Evolutionary conservation across 2,329 filamentous ascomycete species (phyloP).

Genomic region (Setomelanomma holmii): DNA sequence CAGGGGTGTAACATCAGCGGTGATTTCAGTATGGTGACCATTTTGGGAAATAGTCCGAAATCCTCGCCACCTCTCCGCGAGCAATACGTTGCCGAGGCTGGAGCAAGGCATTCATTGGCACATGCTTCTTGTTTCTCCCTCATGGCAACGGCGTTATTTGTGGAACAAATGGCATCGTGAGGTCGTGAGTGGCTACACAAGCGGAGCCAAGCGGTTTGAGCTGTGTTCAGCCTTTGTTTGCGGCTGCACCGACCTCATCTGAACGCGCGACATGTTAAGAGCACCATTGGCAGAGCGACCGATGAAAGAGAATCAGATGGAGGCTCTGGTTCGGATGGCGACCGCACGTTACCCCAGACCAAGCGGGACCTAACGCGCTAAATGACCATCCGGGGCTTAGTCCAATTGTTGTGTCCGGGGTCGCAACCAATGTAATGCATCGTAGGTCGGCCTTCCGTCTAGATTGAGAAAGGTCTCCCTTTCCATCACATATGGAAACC

Average conservation of each 20-base stretch:
- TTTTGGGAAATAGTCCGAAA: constrained; percentile 40
- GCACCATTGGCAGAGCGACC: constrained; percentile 15
- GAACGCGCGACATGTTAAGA: constrained; percentile 9
- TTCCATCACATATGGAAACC: constrained; percentile 15
- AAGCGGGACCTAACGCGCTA: constrained; percentile 4
- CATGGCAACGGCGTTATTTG: background rate
- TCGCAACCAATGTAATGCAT: constrained; percentile 22
- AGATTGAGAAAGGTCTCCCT: constrained; percentile 19
- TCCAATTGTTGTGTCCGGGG: background rate
- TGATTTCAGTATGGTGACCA: constrained; percentile 24
- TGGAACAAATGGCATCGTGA: constrained; percentile 12
- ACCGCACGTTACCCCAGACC: constrained; percentile 6
- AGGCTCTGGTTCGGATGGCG: constrained; percentile 8
- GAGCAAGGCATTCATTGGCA: constrained; percentile 20
- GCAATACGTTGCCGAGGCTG: constrained; percentile 28
- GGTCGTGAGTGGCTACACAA: constrained; percentile 17
- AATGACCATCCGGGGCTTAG: background rate
- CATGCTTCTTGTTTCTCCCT: constrained; percentile 19
- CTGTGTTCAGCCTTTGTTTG: constrained; percentile 11
- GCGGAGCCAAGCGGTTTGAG: constrained; percentile 10
- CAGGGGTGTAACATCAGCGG: constrained; percentile 27
- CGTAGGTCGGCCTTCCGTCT: constrained; percentile 19
- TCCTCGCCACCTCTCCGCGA: constrained; percentile 34
- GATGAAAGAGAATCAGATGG: constrained; percentile 8
- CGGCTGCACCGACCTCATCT: constrained; percentile 9